Evolutionary conservation across 2,329 filamentous ascomycete genomes (phyloP).

Genomic region (Fusarium azukiicola): DNA sequence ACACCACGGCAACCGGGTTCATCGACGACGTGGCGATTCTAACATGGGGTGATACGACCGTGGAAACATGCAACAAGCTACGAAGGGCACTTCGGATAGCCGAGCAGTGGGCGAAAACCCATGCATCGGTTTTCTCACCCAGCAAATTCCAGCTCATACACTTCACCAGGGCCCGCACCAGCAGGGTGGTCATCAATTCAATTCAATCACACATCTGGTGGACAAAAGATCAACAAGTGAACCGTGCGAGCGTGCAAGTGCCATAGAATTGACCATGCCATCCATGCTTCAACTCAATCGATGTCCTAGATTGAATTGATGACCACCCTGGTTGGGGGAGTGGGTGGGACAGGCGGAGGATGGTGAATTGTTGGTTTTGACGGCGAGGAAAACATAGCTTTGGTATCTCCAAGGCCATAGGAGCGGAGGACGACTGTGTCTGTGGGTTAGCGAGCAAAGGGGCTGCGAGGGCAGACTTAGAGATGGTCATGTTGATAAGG

Average conservation of each 20-base stretch:
- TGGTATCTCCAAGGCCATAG: not conserved
- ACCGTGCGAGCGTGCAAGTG: not conserved
- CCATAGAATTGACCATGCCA: not conserved
- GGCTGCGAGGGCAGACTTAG: not conserved
- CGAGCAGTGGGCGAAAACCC: too few relatives aligned
- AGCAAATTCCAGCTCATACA: too few relatives aligned
- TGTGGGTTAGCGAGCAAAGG: not conserved
- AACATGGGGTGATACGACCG: too few relatives aligned
- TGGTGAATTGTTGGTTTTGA: not conserved
- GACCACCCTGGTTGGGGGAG: not conserved
- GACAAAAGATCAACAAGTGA: not conserved
- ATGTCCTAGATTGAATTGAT: not conserved
- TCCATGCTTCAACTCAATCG: not conserved
- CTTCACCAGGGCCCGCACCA: too few relatives aligned
- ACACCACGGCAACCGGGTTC: too few relatives aligned
- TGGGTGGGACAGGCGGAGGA: not conserved
- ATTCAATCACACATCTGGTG: not conserved
- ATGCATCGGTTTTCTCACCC: too few relatives aligned
- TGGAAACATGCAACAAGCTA: too few relatives aligned
- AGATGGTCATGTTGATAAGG: not conserved
- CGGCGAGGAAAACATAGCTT: not conserved
- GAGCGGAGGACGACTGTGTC: not conserved
- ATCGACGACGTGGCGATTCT: too few relatives aligned
- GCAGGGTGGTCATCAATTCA: too few relatives aligned
- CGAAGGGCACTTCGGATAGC: too few relatives aligned